Evolutionary conservation across 345 rosid species (phyloP).

Genomic region (Eutrema japonicum): DNA sequence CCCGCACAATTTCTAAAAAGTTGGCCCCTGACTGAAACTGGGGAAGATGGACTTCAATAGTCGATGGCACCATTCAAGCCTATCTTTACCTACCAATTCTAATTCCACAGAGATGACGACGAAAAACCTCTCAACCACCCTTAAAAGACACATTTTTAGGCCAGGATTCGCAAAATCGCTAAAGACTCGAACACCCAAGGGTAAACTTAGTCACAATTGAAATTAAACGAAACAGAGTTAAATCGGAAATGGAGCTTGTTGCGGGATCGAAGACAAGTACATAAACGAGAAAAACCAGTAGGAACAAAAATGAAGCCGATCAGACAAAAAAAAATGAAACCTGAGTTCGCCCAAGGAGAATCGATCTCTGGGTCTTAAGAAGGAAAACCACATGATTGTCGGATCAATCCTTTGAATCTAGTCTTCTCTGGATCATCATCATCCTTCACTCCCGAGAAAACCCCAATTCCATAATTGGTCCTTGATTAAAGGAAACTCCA

Average conservation of each 20-base stretch:
- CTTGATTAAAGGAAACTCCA: constrained; percentile 6
- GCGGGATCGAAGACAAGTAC: neutral
- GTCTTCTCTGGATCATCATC: constrained; percentile 31
- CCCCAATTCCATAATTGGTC: constrained; percentile 33
- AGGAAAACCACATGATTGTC: constrained; percentile 53
- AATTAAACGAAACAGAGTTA: neutral
- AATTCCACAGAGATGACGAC: constrained; percentile 11
- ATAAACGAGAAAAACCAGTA: too few relatives aligned
- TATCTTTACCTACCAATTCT: neutral
- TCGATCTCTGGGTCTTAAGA: constrained; percentile 94
- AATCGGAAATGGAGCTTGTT: neutral
- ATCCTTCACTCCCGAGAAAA: constrained; percentile 43
- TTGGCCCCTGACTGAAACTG: constrained; percentile 1
- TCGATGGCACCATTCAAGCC: constrained; percentile 4
- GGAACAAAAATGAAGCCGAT: neutral
- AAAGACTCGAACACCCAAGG: neutral
- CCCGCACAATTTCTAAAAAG: neutral
- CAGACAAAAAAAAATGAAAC: constrained; percentile 41
- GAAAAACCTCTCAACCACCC: constrained; percentile 12
- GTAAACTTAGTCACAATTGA: constrained; percentile 5
- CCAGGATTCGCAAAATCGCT: constrained; percentile 7
- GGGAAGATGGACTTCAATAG: neutral
- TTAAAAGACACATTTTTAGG: neutral
- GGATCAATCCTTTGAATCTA: constrained; percentile 19
- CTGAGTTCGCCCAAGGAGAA: constrained; percentile 95